These are phyloP conservation scores for Cafeteria roenbergensis DNA, from an alignment of 108 stramenopile genomes.

Conservation along the genomic window DNA sequence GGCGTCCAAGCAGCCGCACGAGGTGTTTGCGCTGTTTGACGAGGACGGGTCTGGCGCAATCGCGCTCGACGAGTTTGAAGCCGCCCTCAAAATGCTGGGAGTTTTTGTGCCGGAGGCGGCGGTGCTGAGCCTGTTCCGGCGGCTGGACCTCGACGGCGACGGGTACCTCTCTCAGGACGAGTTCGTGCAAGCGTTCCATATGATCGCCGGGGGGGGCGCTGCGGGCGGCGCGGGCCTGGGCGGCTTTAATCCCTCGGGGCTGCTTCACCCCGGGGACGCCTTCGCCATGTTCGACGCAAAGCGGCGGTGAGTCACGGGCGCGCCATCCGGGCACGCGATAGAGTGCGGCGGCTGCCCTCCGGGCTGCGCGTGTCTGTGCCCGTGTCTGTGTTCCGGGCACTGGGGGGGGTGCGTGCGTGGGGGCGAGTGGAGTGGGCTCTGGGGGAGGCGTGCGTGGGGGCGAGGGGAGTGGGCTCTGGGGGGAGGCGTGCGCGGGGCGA, in stretches of 20 bases:
- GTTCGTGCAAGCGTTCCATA: slow-evolving; percentile 2
- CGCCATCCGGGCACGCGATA: too few relatives aligned
- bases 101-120: slow-evolving; percentile 29
- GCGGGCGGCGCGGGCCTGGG: too few relatives aligned
- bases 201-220: not conserved
- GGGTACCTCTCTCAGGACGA: not conserved
- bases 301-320: too few relatives aligned
- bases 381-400: too few relatives aligned
- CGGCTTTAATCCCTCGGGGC: slow-evolving; percentile 28
- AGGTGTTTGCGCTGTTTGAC: slow-evolving; percentile 33
- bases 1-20: not conserved
- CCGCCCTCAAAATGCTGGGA: slow-evolving; percentile 36
- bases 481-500: too few relatives aligned
- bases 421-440: too few relatives aligned
- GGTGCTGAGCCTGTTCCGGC: not conserved
- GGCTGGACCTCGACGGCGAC: not conserved
- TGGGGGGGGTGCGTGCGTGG: too few relatives aligned
- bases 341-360: too few relatives aligned
- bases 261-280: slow-evolving; percentile 40
- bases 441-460: too few relatives aligned
- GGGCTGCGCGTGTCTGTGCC: too few relatives aligned
- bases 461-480: too few relatives aligned
- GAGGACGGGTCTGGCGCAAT: slow-evolving; percentile 38
- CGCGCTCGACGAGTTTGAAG: slow-evolving; percentile 43
- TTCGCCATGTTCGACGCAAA: slow-evolving; percentile 56